Evolutionary conservation across 371 early-diverging fungal species (phyloP).

Genomic region (Rhizopus sp.): DNA sequence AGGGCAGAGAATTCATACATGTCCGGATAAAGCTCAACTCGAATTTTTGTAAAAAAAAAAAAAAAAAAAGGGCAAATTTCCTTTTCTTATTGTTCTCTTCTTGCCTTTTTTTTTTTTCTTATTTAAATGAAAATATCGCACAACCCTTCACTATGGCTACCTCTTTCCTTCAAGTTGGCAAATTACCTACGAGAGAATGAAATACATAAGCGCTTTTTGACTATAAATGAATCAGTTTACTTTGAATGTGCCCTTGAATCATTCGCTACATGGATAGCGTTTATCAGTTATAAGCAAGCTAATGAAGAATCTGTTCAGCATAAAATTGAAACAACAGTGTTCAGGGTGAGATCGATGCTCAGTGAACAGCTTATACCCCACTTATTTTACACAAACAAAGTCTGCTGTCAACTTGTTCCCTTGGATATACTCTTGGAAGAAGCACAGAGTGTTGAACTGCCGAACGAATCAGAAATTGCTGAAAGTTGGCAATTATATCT

Average conservation of each 20-base stretch:
- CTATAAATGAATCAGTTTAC: constrained; percentile 34
- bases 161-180: constrained; percentile 30
- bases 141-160: constrained; percentile 17
- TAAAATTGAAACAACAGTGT: constrained; percentile 40
- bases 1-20: too few species aligned
- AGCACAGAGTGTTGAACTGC: constrained; percentile 8
- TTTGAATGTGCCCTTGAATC: constrained; percentile 44
- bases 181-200: constrained; percentile 28
- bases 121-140: constrained; percentile 1
- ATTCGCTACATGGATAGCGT: constrained; percentile 50
- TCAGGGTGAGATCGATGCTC: constrained; percentile 71
- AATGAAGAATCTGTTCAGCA: constrained; percentile 10
- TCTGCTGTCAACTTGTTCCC: constrained; percentile 33
- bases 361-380: constrained; percentile 72
- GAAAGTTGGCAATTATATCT: constrained; percentile 17
- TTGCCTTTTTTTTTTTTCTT: background rate
- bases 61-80: too few species aligned
- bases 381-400: constrained; percentile 43
- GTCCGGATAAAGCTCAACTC: too few species aligned
- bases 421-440: constrained; percentile 11
- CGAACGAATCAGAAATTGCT: constrained; percentile 18
- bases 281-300: constrained; percentile 37
- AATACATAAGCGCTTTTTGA: constrained; percentile 27
- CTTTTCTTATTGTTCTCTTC: too few species aligned
- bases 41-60: too few species aligned